These are phyloP conservation scores for Spathaspora arborariae DNA, from an alignment of 805 yeast genomes.

Conservation along the genomic window DNA sequence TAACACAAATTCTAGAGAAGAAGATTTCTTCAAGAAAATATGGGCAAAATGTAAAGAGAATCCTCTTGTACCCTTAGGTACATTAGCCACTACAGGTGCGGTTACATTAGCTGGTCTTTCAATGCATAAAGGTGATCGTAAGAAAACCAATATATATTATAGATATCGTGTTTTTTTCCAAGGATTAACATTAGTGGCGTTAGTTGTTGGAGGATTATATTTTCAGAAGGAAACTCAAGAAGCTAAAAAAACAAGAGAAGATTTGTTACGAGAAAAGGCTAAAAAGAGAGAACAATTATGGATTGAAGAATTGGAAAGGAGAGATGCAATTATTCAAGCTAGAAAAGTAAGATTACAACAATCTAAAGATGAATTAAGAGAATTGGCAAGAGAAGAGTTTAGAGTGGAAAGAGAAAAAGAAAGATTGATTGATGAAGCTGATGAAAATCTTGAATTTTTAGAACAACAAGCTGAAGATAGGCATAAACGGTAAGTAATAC, in stretches of 20 bases:
- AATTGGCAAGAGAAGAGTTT: constrained; percentile 34
- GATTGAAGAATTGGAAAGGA: constrained; percentile 86
- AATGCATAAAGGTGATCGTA: constrained; percentile 65
- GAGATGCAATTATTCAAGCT: constrained; percentile 69
- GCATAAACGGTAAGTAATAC: no score
- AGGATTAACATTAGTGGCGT: constrained; percentile 75
- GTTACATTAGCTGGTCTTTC: constrained; percentile 76
- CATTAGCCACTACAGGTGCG: constrained; percentile 75
- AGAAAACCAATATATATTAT: constrained; percentile 80
- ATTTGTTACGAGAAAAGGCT: constrained; percentile 70
- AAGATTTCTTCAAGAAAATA: constrained; percentile 52
- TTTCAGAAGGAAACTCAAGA: constrained; percentile 51
- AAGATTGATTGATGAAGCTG: background rate
- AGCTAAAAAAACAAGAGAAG: constrained; percentile 55
- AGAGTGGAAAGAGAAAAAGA: constrained; percentile 12
- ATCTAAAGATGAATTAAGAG: constrained; percentile 44
- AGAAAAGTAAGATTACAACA: constrained; percentile 66
- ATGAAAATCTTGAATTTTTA: background rate
- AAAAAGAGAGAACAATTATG: constrained; percentile 79
- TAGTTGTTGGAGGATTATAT: constrained; percentile 73
- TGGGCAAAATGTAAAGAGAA: constrained; percentile 70
- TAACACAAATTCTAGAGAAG: constrained; percentile 25
- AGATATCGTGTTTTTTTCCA: constrained; percentile 88
- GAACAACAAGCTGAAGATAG: background rate
- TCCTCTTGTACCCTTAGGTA: constrained; percentile 85